Evolutionary conservation across 2,329 filamentous ascomycete genomes (phyloP).

Genomic region (Pleurostoma richardsiae): DNA sequence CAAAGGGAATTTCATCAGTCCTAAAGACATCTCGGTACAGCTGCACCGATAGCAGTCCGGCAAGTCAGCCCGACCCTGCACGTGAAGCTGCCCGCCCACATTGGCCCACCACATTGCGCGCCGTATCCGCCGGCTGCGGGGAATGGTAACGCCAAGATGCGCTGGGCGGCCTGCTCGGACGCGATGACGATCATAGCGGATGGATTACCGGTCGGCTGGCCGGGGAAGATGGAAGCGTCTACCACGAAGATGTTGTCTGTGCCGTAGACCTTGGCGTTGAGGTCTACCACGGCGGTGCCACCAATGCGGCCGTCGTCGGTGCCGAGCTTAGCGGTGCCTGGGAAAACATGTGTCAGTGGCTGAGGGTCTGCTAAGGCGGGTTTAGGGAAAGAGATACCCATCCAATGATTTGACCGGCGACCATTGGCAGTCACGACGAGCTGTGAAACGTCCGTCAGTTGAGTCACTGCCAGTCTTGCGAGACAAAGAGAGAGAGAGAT

Average conservation of each 20-base stretch:
- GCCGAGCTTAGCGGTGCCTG: conserved; percentile 9
- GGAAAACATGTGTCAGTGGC: background rate
- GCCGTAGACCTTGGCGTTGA: conserved; percentile 9
- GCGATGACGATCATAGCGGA: conserved; percentile 7
- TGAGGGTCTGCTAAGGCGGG: background rate
- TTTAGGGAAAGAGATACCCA: conserved; percentile 3
- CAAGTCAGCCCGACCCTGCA: conserved; percentile 1
- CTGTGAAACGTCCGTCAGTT: no score
- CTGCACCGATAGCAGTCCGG: background rate
- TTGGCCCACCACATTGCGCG: conserved; percentile 5
- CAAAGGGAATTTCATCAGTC: no score
- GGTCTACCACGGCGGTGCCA: conserved; percentile 9
- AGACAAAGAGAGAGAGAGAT: conserved; percentile 13
- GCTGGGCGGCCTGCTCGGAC: conserved; percentile 7
- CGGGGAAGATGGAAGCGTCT: conserved; percentile 9
- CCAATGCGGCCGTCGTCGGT: conserved; percentile 8
- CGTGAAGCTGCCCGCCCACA: conserved; percentile 4
- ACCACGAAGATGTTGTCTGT: conserved; percentile 11
- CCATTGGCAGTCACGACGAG: conserved; percentile 9
- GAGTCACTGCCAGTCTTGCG: no score
- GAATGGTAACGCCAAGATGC: conserved; percentile 6
- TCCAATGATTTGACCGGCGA: conserved; percentile 9
- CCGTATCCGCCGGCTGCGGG: background rate
- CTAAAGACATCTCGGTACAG: no score
- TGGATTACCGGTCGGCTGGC: conserved; percentile 8